phyloP scores from a whole-genome alignment of 2,329 filamentous ascomycete species.

The Penicillium freii region DNA sequence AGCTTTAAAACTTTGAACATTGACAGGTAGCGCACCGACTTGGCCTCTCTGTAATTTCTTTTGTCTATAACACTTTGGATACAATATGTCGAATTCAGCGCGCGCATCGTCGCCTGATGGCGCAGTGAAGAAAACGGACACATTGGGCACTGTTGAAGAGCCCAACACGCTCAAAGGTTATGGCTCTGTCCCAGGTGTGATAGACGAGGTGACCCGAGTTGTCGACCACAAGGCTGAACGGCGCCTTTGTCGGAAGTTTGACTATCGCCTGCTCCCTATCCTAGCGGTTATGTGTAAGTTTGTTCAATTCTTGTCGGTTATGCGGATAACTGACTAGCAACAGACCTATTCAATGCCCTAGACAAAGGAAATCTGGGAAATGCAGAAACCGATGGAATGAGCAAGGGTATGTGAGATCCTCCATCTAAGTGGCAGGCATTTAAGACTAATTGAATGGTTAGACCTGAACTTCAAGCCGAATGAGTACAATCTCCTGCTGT shows the following conservation, averaged over 20 bases:
- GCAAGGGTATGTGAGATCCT: constrained; percentile 28
- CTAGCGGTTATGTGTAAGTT: constrained; percentile 56
- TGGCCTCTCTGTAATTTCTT: neutral
- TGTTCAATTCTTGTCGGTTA: neutral
- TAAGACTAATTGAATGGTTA: constrained; percentile 14
- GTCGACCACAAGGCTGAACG: constrained; percentile 49
- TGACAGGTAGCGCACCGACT: neutral
- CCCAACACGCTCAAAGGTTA: constrained; percentile 20
- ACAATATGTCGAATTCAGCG: constrained; percentile 4
- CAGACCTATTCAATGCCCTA: constrained; percentile 56
- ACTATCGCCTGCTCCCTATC: constrained; percentile 52
- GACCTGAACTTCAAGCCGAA: constrained; percentile 58
- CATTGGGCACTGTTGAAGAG: constrained; percentile 16
- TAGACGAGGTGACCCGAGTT: constrained; percentile 33
- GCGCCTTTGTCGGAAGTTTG: constrained; percentile 55
- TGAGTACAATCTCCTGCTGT: constrained; percentile 68
- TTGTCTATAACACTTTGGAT: neutral
- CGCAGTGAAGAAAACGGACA: constrained; percentile 15
- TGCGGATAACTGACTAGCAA: constrained; percentile 1
- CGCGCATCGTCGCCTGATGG: constrained; percentile 15
- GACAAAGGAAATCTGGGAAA: constrained; percentile 56
- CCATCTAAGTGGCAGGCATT: neutral
- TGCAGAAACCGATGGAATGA: constrained; percentile 56
- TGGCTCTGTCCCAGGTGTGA: constrained; percentile 19
- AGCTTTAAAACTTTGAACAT: neutral